phyloP scores from a whole-genome alignment of 164 flowering plant genomes.

The Tetracentron sinense region DNA sequence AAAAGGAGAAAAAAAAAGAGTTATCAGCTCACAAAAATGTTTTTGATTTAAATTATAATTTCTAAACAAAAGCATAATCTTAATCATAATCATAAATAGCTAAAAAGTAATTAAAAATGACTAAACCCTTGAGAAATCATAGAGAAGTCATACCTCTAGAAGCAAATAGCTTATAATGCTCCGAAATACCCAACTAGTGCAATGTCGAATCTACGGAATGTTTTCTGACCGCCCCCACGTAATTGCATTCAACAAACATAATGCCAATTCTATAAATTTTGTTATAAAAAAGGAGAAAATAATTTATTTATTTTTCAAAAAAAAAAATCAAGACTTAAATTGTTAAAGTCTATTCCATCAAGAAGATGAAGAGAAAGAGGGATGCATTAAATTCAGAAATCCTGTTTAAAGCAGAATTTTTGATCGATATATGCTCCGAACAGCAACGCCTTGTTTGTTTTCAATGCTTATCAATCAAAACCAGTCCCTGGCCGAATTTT shows the following conservation, averaged over 20 bases:
- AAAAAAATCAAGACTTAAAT: not conserved
- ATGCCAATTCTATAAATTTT: not conserved
- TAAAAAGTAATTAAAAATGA: no score
- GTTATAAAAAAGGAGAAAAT: not conserved
- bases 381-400: not conserved
- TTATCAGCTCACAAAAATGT: no score
- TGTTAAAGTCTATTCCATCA: not conserved
- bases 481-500: constrained; percentile 10
- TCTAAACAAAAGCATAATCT: not conserved
- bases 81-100: no score
- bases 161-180: not conserved
- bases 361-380: constrained; percentile 17
- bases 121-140: not conserved
- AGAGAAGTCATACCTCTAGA: constrained; percentile 21
- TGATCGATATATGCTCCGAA: constrained; percentile 20
- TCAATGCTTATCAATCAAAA: not conserved
- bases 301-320: not conserved
- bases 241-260: not conserved
- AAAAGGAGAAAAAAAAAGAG: not conserved
- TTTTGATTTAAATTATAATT: not conserved
- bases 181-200: not conserved
- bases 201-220: not conserved
- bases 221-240: not conserved
- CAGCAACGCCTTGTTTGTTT: constrained; percentile 18
- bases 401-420: constrained; percentile 24